Conservation (phyloP, 1,284 basidiomycete species). For the Cyathus pygmaeus region DNA sequence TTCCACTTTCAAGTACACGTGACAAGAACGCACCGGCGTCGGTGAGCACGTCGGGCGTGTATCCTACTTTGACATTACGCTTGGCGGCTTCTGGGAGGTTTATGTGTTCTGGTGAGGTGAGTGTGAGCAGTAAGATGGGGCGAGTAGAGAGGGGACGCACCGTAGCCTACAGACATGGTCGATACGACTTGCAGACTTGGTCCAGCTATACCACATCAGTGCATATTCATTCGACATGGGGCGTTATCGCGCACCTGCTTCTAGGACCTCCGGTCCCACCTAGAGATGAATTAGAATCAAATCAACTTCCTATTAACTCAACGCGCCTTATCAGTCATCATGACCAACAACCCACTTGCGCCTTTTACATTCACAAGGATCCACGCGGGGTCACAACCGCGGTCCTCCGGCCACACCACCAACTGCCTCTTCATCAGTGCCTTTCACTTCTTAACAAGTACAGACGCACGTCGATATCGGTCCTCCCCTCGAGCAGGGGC, state of each 20-base stretch:
- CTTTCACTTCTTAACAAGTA: too few relatives aligned
- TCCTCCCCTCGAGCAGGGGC: conserved; percentile 60
- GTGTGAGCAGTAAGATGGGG: neutral
- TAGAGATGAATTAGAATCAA: conserved; percentile 30
- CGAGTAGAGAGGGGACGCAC: conserved; percentile 50
- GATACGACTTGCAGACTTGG: conserved; percentile 81
- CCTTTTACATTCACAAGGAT: conserved; percentile 78
- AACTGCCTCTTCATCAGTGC: too few relatives aligned
- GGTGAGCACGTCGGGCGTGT: conserved; percentile 91
- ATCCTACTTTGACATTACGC: conserved; percentile 81
- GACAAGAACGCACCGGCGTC: conserved; percentile 71
- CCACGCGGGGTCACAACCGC: conserved; percentile 77
- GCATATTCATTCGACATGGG: neutral
- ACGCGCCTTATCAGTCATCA: conserved; percentile 73
- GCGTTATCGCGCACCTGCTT: conserved; percentile 60
- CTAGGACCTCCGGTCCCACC: conserved; percentile 80
- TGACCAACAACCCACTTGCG: conserved; percentile 72
- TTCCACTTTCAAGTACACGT: too few relatives aligned
- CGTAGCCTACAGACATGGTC: conserved; percentile 91
- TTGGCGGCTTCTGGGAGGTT: conserved; percentile 71
- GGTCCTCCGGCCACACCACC: conserved; percentile 78
- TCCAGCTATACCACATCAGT: conserved; percentile 63
- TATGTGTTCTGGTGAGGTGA: conserved; percentile 76
- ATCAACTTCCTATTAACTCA: conserved; percentile 27
- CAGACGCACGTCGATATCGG: conserved; percentile 62